Evolutionary conservation across 2,329 filamentous ascomycete genomes (phyloP).

Genomic region (Arthrobotrys pseudoclavata): DNA sequence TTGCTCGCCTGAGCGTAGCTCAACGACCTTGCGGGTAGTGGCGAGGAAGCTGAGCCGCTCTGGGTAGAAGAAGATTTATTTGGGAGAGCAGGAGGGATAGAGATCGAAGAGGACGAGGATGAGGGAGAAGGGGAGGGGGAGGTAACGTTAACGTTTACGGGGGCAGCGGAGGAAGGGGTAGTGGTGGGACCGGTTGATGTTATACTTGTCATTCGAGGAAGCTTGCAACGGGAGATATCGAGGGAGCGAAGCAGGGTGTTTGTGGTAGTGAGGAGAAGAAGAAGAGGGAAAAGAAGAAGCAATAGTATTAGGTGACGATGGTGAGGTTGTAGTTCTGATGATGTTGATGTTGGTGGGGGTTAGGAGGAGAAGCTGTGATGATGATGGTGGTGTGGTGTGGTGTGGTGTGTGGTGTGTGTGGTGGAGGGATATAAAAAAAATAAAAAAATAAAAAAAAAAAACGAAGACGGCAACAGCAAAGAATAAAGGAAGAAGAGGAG

Average conservation of each 20-base stretch:
- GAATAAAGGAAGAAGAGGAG: background rate
- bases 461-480: background rate
- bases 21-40: constrained; percentile 57
- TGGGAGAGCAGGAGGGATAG: background rate
- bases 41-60: constrained; percentile 53
- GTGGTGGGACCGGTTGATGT: constrained; percentile 55
- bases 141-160: constrained; percentile 32
- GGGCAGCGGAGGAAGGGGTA: constrained; percentile 40
- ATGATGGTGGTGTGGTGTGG: constrained; percentile 1
- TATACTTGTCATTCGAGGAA: constrained; percentile 60
- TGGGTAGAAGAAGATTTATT: constrained; percentile 13
- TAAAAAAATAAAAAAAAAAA: background rate
- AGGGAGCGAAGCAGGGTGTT: constrained; percentile 18
- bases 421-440: constrained; percentile 14
- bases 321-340: background rate
- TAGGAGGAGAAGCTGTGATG: background rate
- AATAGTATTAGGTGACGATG: background rate
- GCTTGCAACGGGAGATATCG: constrained; percentile 4
- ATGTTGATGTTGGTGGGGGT: background rate
- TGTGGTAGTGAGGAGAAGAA: background rate
- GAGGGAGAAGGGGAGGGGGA: constrained; percentile 11
- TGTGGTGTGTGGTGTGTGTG: background rate
- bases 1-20: constrained; percentile 58
- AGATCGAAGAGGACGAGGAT: background rate
- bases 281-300: background rate